These are phyloP conservation scores for Curvularia sp. DNA, from an alignment of 2,329 filamentous ascomycete species.

Conservation along the genomic window DNA sequence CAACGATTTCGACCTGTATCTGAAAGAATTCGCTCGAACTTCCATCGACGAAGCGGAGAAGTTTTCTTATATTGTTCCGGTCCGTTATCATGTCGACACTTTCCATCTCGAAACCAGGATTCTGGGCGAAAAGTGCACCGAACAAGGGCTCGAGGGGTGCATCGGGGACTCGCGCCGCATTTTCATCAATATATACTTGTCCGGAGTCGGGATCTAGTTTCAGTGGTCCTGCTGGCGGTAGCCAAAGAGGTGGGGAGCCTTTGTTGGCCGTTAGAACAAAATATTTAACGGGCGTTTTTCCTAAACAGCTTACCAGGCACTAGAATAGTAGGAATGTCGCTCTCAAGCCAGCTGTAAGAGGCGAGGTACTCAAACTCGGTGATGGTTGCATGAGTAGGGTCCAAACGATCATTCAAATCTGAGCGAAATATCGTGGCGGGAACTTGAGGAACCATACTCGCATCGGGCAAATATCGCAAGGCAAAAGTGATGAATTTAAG, in stretches of 20 bases:
- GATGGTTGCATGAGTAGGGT: constrained; percentile 38
- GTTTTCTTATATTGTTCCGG: constrained; percentile 58
- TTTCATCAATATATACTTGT: constrained; percentile 52
- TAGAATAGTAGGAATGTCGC: constrained; percentile 48
- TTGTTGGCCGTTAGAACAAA: neutral
- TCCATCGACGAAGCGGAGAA: constrained; percentile 53
- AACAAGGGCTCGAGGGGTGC: constrained; percentile 58
- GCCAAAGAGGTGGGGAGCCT: constrained; percentile 48
- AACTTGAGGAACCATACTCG: constrained; percentile 8
- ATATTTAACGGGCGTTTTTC: neutral
- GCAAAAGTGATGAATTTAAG: constrained; percentile 11
- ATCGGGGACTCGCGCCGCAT: constrained; percentile 54
- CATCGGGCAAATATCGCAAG: constrained; percentile 5
- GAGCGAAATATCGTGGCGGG: constrained; percentile 6
- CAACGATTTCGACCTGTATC: constrained; percentile 52
- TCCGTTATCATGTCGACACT: constrained; percentile 55
- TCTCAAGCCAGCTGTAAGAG: constrained; percentile 61
- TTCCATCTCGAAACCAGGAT: constrained; percentile 53
- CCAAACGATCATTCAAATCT: constrained; percentile 4
- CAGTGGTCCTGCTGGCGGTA: constrained; percentile 20
- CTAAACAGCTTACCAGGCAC: constrained; percentile 26
- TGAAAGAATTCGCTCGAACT: constrained; percentile 46
- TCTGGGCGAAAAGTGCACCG: constrained; percentile 50
- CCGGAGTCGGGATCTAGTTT: constrained; percentile 26
- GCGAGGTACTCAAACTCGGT: constrained; percentile 50